Evolutionary conservation across 1,284 basidiomycete genomes (phyloP), one percentile per base, ranked within the genome.

Genomic region (Trichosporon asahii): DNA sequence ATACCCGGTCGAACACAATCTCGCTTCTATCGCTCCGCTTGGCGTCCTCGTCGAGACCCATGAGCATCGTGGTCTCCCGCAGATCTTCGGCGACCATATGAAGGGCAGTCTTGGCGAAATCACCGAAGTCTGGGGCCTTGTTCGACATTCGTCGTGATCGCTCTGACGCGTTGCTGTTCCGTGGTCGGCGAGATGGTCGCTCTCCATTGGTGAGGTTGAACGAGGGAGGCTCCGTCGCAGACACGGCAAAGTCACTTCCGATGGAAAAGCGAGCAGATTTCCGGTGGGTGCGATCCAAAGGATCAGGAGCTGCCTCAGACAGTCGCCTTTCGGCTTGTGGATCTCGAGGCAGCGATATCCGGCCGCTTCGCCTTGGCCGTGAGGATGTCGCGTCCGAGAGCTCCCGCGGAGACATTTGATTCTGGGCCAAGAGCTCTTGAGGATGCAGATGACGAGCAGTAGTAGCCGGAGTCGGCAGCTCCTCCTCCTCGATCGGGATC

Each of bases 81-180:
- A 82, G 61, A 73, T 83, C 83, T 60, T 73, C 70, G 25, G 79
- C 77, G 1, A 71, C 78, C 89, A 90, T 87, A 88, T 89, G 92
- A 0, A 88, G 85, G 0, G 73, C 72, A 40, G 72, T 72, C 55
- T 68, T 69, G 4, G 65, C 44, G 31, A 89, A 87, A 65, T 88
- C 88, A 14, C 23, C 21, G 29, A 31, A 33, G 14, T 29, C 40
- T 33, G 67, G 35, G 23, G 53, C 9, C 35, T 61, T 61, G 57
- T 4, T 31, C 3, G 57, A 61, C 27, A 33, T 6, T 31, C 57
- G 21, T 31, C 57, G 27, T 4, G 57, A 61, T 18, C 27, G 14
- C 29, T 61, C 57, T 33, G 57, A 61, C 0, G 57, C 27, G 18
- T 31, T 61, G 57, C 57, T 61, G 57, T 61, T 61, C 2, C 57